Percentiles rank a stretch among this genome's conserved stretches.
These are phyloP conservation scores for Clonostachys rhizophaga DNA, from an alignment of 2,329 filamentous ascomycete species.

Conservation along the genomic window DNA sequence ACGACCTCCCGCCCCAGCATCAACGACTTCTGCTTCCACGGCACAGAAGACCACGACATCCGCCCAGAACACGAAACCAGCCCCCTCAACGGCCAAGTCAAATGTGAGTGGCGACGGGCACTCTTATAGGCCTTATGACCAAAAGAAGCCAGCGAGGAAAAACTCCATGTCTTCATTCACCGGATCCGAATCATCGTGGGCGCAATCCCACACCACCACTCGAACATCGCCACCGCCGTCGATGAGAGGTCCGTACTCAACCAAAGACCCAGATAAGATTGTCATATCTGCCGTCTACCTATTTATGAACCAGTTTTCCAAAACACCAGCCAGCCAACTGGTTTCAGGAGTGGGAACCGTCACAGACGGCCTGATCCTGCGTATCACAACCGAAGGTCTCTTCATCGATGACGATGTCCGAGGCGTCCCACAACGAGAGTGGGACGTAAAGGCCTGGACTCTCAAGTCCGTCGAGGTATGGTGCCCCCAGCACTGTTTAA, in stretches of 20 bases:
- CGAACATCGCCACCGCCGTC: slow-evolving; percentile 81
- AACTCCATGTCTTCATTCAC: slow-evolving; percentile 67
- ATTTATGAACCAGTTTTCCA: slow-evolving; percentile 85
- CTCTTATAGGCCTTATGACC: slow-evolving; percentile 76
- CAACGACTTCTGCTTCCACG: slow-evolving; percentile 21
- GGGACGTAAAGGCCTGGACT: slow-evolving; percentile 98
- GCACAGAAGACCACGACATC: slow-evolving; percentile 12
- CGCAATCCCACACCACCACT: slow-evolving; percentile 77
- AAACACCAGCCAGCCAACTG: slow-evolving; percentile 86
- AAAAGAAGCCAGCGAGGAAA: slow-evolving; percentile 50
- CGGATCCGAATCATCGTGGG: slow-evolving; percentile 78
- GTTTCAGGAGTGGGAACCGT: slow-evolving; percentile 79
- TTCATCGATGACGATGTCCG: slow-evolving; percentile 97
- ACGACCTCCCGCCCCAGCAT: slow-evolving; percentile 34
- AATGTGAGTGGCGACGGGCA: slow-evolving; percentile 59
- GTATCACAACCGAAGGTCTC: slow-evolving; percentile 88
- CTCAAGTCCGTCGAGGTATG: slow-evolving; percentile 89
- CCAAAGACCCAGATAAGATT: slow-evolving; percentile 92
- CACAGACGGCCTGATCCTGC: slow-evolving; percentile 86
- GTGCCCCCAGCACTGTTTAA: slow-evolving; percentile 63
- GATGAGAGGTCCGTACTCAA: slow-evolving; percentile 73
- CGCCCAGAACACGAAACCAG: slow-evolving; percentile 27
- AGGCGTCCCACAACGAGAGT: slow-evolving; percentile 88
- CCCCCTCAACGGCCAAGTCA: slow-evolving; percentile 46
- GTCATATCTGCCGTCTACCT: slow-evolving; percentile 89